Conservation (phyloP, 768 basidiomycete species). For the Mycena olivaceomarginata region DNA sequence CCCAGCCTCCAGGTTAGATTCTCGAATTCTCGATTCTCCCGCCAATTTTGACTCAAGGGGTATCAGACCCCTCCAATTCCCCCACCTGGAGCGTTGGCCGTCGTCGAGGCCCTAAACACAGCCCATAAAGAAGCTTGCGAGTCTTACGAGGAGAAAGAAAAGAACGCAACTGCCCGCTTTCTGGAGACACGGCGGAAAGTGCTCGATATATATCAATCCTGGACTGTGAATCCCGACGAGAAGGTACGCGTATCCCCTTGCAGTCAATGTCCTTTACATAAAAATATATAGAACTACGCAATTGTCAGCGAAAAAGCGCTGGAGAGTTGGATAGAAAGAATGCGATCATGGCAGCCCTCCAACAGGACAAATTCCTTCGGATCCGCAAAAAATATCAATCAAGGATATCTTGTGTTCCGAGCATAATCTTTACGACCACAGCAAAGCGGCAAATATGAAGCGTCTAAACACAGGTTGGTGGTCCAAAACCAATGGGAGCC, state of each 20-base stretch:
- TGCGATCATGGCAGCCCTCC: constrained; percentile 53
- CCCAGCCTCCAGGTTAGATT: constrained; percentile 28
- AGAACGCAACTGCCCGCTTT: constrained; percentile 65
- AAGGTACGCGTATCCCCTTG: constrained; percentile 62
- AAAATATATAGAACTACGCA: constrained; percentile 64
- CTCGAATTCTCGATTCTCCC: constrained; percentile 38
- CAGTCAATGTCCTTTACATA: not conserved
- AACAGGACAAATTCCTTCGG: constrained; percentile 31
- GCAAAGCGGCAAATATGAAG: constrained; percentile 79
- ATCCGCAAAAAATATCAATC: constrained; percentile 55
- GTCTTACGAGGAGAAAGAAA: constrained; percentile 68
- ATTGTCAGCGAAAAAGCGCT: constrained; percentile 79
- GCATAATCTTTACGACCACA: constrained; percentile 79
- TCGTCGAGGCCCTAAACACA: constrained; percentile 74
- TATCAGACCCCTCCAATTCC: constrained; percentile 60
- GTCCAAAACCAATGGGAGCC: not conserved
- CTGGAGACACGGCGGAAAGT: constrained; percentile 71
- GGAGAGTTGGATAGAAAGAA: constrained; percentile 74
- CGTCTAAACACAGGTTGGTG: constrained; percentile 73
- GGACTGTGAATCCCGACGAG: constrained; percentile 69
- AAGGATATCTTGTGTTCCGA: constrained; percentile 72
- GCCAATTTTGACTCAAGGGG: constrained; percentile 16
- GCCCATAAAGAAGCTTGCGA: constrained; percentile 73
- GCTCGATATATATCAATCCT: constrained; percentile 76
- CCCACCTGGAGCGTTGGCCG: constrained; percentile 72